Base-by-base conservation (phyloP, 768 basidiomycete species). In the Leccinellum rugosiceps region DNA sequence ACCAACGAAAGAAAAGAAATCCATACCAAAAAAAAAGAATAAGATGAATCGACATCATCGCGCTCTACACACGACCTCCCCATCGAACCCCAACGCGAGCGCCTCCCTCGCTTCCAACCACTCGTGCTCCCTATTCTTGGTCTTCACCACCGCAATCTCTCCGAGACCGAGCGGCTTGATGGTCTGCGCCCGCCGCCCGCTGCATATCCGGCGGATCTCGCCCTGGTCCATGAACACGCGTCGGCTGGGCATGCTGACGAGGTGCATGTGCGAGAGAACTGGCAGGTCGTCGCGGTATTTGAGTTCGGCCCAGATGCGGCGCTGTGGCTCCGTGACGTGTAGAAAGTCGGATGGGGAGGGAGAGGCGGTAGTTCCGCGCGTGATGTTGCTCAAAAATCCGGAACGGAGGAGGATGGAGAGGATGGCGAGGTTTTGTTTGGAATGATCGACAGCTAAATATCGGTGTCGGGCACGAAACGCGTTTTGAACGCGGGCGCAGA, bases 231-330 rank as follows among this genome's bases (percentile, higher is more conserved):
- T n/a, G n/a, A n/a, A 83, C 34, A 97, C 80, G 52, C 88, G 80
- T 67, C 88, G 85, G 72, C 87, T 90, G n/a, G n/a, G n/a, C n/a
- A n/a, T n/a, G 74, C 88, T 90, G 63, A 98, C 79, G 71, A 96
- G 82, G 50, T 83, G 75, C 87, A 98, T 94, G 62, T 79, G 67
- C 52, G 75, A 78, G 59, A 99, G 78, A n/a, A n/a, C 92, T 5
- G 95, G 92, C 30, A 83, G 78, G 71, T 97, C 92, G 64, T 92
- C 86, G 50, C 96, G 83, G 76, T 96, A 95, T 75, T 99, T 99
- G 62, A 98, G 84, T 51, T 87, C 85, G 2, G 92, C 92, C 94
- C 96, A 47, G 46, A 45, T 90, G 35, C 94, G 84, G 31, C 81
- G 81, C 56, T 93, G 80, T 1, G 85, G 80, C 30, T 87, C 83